These are phyloP conservation scores for Atalantia buxifolia DNA, from an alignment of 345 rosid genomes.

Conservation along the genomic window DNA sequence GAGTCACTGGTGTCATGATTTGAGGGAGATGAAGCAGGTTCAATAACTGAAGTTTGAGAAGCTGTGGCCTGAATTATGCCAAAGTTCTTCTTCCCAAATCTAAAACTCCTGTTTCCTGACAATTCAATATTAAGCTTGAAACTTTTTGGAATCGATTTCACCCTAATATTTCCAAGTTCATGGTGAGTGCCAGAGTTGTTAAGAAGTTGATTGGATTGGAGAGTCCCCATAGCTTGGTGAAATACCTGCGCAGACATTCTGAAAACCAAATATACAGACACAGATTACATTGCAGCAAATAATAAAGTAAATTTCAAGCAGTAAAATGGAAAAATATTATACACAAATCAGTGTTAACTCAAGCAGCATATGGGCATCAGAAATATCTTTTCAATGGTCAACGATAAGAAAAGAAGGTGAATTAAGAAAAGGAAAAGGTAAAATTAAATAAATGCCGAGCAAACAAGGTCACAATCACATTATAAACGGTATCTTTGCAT, in stretches of 20 bases:
- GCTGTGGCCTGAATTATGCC: conserved; percentile 45
- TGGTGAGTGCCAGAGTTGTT: conserved; percentile 28
- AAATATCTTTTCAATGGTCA: neutral
- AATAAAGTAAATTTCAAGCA: neutral
- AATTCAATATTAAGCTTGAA: conserved; percentile 31
- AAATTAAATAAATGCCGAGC: neutral
- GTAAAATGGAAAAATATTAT: neutral
- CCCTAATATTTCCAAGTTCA: conserved; percentile 31
- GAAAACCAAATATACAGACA: conserved; percentile 20
- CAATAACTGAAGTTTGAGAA: conserved; percentile 49
- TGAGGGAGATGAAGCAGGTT: conserved; percentile 56
- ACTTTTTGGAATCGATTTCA: conserved; percentile 26
- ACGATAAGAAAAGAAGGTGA: neutral
- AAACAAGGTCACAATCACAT: neutral
- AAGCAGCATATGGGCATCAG: neutral
- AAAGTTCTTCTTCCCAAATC: conserved; percentile 28
- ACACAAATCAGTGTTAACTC: neutral
- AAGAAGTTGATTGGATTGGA: conserved; percentile 32
- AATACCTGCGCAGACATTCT: conserved; percentile 69
- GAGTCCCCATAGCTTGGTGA: conserved; percentile 43
- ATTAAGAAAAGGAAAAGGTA: neutral
- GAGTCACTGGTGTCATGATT: conserved; percentile 34
- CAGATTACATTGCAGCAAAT: neutral
- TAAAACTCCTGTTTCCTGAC: conserved; percentile 21
- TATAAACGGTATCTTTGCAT: neutral